Evolutionary conservation across 352 stramenopile species (phyloP).

Genomic region (Globisporangium abappressorium): DNA sequence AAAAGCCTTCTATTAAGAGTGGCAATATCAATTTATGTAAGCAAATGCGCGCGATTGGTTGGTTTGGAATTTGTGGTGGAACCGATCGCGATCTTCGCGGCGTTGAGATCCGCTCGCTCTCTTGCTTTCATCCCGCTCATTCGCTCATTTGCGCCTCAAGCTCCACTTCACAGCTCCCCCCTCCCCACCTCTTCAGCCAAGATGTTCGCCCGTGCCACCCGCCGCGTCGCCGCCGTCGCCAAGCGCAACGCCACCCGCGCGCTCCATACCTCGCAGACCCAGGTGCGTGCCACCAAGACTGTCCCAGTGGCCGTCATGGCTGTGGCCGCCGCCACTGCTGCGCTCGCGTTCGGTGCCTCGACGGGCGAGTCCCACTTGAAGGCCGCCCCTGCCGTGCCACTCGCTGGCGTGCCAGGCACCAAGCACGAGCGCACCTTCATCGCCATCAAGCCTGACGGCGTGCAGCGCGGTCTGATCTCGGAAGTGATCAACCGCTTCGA

Average conservation of each 20-base stretch:
- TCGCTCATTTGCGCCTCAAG: constrained; percentile 28
- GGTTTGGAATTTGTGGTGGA: constrained; percentile 22
- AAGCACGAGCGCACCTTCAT: constrained; percentile 95
- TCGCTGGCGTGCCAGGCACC: constrained; percentile 87
- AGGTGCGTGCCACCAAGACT: constrained; percentile 24
- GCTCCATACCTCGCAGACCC: constrained; percentile 52
- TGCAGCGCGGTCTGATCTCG: constrained; percentile 91
- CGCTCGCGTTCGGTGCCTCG: constrained; percentile 45
- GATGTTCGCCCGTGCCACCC: constrained; percentile 73
- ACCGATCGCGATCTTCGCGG: constrained; percentile 13
- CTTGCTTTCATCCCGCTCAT: constrained; percentile 18
- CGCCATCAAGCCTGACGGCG: constrained; percentile 93
- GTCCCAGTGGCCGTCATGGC: constrained; percentile 35
- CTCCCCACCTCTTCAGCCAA: constrained; percentile 1
- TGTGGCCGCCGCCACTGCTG: constrained; percentile 40
- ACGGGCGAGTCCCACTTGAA: constrained; percentile 43
- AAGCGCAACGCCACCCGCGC: constrained; percentile 54
- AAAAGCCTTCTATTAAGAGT: constrained; percentile 1
- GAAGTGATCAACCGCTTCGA: constrained; percentile 95
- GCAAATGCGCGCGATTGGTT: constrained; percentile 6
- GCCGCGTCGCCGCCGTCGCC: constrained; percentile 58
- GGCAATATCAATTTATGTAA: not conserved
- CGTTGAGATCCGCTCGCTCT: constrained; percentile 12
- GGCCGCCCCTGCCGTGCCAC: constrained; percentile 38
- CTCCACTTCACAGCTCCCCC: not conserved